Evolutionary conservation across 179 eudicot species (phyloP).

Genomic region (Carnegiea gigantea): DNA sequence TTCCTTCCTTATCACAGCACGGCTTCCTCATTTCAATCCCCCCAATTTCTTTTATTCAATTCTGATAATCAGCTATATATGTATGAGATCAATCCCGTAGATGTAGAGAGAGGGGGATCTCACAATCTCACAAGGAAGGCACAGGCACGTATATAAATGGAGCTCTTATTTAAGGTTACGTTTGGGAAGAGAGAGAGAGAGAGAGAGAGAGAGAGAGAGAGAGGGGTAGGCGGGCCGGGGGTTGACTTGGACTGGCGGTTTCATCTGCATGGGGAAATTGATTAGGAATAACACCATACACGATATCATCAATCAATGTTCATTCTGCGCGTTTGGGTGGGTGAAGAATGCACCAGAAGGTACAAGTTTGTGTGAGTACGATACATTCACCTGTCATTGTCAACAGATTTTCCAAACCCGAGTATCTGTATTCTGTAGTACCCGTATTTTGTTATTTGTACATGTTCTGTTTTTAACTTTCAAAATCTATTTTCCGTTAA

Average conservation of each 20-base stretch:
- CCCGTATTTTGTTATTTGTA: too few species aligned
- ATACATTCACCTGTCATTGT: too few species aligned
- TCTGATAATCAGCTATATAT: not conserved
- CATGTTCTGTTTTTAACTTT: too few species aligned
- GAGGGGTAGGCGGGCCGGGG: not conserved
- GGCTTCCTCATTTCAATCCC: slow-evolving; percentile 27
- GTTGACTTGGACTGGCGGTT: slow-evolving; percentile 20
- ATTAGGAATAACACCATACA: not conserved
- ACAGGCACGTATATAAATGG: slow-evolving; percentile 5
- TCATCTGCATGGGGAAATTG: slow-evolving; percentile 1
- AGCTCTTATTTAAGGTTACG: not conserved
- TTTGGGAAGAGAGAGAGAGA: not conserved
- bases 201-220: not conserved
- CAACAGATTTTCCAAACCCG: too few species aligned
- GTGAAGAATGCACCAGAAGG: too few species aligned
- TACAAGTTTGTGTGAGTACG: too few species aligned
- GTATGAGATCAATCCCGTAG: too few species aligned
- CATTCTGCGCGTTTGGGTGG: too few species aligned
- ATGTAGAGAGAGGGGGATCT: not conserved
- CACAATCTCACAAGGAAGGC: not conserved
- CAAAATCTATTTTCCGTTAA: too few species aligned
- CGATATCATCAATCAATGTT: not conserved
- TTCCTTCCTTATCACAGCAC: slow-evolving; percentile 21
- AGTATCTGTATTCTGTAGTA: too few species aligned
- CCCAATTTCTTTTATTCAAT: too few species aligned